Evolutionary conservation across 1,284 basidiomycete genomes (phyloP).

Genomic region (Thelephora terrestris): DNA sequence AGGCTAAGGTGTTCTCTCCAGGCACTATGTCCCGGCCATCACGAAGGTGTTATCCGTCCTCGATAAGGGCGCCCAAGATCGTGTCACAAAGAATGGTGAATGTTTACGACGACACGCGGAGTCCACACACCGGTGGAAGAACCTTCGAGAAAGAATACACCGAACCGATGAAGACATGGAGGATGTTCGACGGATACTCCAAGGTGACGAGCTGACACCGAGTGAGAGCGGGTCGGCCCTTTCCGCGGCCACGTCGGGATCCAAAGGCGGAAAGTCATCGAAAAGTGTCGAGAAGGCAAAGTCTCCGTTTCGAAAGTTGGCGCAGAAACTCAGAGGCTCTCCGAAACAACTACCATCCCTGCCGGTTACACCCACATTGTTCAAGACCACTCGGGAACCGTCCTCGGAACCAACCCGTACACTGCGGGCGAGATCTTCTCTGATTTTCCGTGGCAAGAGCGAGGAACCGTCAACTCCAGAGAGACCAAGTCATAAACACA

Average conservation of each 20-base stretch:
- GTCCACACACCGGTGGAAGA: slow-evolving; percentile 76
- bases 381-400: slow-evolving; percentile 34
- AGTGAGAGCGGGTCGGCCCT: slow-evolving; percentile 63
- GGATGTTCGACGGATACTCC: slow-evolving; percentile 49
- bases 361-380: slow-evolving; percentile 34
- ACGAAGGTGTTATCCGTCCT: slow-evolving; percentile 89
- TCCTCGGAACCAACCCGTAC: slow-evolving; percentile 44
- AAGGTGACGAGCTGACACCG: slow-evolving; percentile 39
- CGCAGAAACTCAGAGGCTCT: slow-evolving; percentile 46
- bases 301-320: slow-evolving; percentile 68
- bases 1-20: slow-evolving; percentile 17
- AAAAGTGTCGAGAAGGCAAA: slow-evolving; percentile 34
- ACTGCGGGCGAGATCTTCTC: slow-evolving; percentile 47
- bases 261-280: slow-evolving; percentile 52
- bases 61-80: slow-evolving; percentile 83
- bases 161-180: slow-evolving; percentile 81
- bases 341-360: slow-evolving; percentile 15
- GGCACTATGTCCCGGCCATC: slow-evolving; percentile 87
- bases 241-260: slow-evolving; percentile 39
- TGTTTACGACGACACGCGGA: slow-evolving; percentile 81
- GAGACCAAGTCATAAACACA: slow-evolving; percentile 54
- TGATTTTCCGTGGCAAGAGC: slow-evolving; percentile 39
- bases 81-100: slow-evolving; percentile 92
- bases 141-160: slow-evolving; percentile 62
- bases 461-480: slow-evolving; percentile 41